Percentiles rank a stretch among this genome's conserved stretches.
Conservation (phyloP, 2,329 filamentous ascomycete genomes). For the Xylariaceae sp. region DNA sequence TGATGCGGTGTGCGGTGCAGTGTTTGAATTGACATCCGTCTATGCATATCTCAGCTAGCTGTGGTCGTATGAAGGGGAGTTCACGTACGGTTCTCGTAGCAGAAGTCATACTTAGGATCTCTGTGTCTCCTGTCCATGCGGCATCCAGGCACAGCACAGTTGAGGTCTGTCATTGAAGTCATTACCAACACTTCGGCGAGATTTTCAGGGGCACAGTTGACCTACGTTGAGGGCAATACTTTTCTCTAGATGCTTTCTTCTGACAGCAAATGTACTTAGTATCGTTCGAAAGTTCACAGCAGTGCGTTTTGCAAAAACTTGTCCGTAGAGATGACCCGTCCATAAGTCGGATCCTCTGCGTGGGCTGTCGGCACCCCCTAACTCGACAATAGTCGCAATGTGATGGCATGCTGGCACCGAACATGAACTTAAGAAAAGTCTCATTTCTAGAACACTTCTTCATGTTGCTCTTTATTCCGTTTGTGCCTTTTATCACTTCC, state of each 20-base stretch:
- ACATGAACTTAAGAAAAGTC: background rate
- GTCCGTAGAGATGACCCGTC: background rate
- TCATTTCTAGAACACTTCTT: background rate
- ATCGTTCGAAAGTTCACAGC: background rate
- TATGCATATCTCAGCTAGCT: background rate
- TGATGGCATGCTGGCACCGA: background rate
- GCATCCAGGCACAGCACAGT: background rate
- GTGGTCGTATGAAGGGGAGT: background rate
- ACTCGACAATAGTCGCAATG: background rate
- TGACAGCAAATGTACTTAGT: background rate
- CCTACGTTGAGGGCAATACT: background rate
- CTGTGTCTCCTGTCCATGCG: background rate
- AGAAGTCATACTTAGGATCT: background rate
- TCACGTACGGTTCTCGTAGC: background rate
- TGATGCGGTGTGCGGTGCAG: constrained; percentile 11
- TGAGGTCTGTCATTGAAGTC: background rate
- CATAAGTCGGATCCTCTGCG: background rate
- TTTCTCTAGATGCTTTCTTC: background rate
- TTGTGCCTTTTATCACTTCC: background rate
- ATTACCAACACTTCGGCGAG: background rate
- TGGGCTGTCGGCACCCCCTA: background rate
- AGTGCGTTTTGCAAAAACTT: background rate
- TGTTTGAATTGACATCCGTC: constrained; percentile 18
- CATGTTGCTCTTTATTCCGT: background rate
- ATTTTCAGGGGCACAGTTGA: background rate